phyloP scores from a whole-genome alignment of 306 rosid genomes.

The Corylus americana region DNA sequence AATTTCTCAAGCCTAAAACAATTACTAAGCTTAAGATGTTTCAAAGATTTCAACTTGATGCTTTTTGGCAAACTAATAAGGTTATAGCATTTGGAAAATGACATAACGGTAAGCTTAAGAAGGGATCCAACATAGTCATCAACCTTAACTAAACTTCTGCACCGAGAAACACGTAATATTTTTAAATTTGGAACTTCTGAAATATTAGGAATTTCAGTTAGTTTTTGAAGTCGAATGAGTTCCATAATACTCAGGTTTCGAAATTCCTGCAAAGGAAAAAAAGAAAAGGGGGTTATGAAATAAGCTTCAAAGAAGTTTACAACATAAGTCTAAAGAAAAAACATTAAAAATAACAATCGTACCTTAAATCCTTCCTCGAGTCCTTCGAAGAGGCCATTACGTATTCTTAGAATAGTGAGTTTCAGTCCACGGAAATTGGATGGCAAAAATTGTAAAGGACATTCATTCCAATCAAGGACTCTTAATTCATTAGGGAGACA shows the following conservation, averaged over 20 bases:
- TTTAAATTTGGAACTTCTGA: constrained; percentile 22
- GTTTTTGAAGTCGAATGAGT: neutral
- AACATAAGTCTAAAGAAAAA: neutral
- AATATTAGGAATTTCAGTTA: neutral
- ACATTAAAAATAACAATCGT: neutral
- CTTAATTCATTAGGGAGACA: constrained; percentile 2
- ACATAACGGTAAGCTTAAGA: constrained; percentile 16
- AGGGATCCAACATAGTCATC: constrained; percentile 25
- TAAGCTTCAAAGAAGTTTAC: neutral
- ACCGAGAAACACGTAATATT: constrained; percentile 30
- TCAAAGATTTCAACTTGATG: neutral
- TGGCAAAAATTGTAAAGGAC: neutral
- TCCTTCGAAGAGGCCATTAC: neutral
- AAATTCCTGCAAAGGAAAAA: neutral
- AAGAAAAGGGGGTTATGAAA: neutral
- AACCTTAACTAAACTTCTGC: constrained; percentile 10
- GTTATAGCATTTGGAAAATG: neutral
- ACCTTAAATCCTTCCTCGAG: neutral
- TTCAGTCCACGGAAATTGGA: neutral
- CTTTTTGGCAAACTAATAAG: constrained; percentile 15
- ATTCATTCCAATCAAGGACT: neutral
- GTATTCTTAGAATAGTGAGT: neutral
- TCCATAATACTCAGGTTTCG: neutral
- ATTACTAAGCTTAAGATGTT: neutral
- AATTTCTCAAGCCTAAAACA: neutral